Base-by-base conservation (phyloP, 257 asterid genomes). In the Sherardia arvensis region DNA sequence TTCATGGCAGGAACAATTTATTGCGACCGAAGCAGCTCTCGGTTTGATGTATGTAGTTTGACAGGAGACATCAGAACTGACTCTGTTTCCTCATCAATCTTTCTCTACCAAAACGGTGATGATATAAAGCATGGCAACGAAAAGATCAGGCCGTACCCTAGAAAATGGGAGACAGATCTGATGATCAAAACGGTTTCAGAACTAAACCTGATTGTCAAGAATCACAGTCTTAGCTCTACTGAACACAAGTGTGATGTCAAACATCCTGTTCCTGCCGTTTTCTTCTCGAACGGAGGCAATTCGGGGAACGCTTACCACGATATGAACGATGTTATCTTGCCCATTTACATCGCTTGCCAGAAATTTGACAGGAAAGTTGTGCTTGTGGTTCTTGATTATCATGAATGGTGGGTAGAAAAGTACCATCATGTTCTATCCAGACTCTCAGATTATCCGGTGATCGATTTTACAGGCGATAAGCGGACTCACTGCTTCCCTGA, bases 301-400 rank as follows among this genome's bases (percentile, higher is more conserved):
- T 85, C 99, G 0, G 99, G 99, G 8, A 93, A 93, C 68, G 88
- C 79, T 59, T 93, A 87, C 85, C 99, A 93, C 10, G 99, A 93
- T 29, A 90, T 93, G 55, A 93, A 87, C 25, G 97, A 93, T 1
- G 99, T 97, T 71, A 83, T 93, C 32, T 38, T 90, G 65, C 99
- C 99, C 21, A 74, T 90, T 2, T 93, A 76, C 82, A 85, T 93
- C 22, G 87, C 97, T 20, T 84, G 94, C 26, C 91, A 84, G 61
- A 85, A 69, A 22, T 34, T 86, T 45, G 75, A 83, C 70, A 83
- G 74, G 76, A 84, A 79, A 65, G 96, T 90, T 12, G 87, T 84
- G 43, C 78, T 90, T 38, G 94, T 83, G 74, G 81, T 93, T 60
- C 90, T 84, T 55, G 97, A 90, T 55, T 90, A 83, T 59, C 96